These are phyloP conservation scores for Ophiostoma ulmi DNA, from an alignment of 2,329 filamentous ascomycete genomes.

Conservation along the genomic window DNA sequence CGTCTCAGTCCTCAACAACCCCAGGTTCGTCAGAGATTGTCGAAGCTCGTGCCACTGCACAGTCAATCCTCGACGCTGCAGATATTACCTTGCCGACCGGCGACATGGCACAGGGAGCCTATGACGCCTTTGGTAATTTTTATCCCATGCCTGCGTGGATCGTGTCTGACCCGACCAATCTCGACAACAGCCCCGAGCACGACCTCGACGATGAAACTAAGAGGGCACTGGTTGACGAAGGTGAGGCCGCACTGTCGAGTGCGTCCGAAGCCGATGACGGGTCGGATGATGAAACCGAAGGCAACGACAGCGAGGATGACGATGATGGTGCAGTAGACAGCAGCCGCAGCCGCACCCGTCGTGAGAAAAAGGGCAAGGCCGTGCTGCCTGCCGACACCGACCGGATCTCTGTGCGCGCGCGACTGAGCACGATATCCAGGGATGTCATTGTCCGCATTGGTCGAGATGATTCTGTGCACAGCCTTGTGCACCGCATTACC, in stretches of 20 bases:
- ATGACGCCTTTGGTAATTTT: conserved; percentile 64
- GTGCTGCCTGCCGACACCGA: conserved; percentile 35
- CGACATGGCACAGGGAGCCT: conserved; percentile 64
- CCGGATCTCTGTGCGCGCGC: conserved; percentile 52
- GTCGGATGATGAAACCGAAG: conserved; percentile 23
- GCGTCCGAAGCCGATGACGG: conserved; percentile 9
- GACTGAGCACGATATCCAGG: conserved; percentile 61
- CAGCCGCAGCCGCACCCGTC: conserved; percentile 27
- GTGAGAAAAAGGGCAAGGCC: conserved; percentile 53
- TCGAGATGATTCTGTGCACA: conserved; percentile 59
- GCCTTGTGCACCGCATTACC: conserved; percentile 57
- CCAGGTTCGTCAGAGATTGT: conserved; percentile 34
- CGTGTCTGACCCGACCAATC: conserved; percentile 61
- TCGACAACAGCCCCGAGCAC: conserved; percentile 34
- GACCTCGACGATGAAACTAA: conserved; percentile 29
- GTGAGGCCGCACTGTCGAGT: not conserved
- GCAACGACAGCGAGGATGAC: conserved; percentile 20
- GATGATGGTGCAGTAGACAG: not conserved
- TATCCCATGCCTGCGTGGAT: conserved; percentile 66
- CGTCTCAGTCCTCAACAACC: conserved; percentile 31
- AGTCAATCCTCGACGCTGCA: conserved; percentile 72
- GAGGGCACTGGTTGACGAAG: conserved; percentile 27
- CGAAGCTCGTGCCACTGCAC: conserved; percentile 59
- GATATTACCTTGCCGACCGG: conserved; percentile 71
- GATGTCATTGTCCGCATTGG: conserved; percentile 57